A percentile compares a stretch with the other conserved stretches of the same genome.
Conservation (phyloP, 257 asterid species). For the Paraleonurus japonicus region DNA sequence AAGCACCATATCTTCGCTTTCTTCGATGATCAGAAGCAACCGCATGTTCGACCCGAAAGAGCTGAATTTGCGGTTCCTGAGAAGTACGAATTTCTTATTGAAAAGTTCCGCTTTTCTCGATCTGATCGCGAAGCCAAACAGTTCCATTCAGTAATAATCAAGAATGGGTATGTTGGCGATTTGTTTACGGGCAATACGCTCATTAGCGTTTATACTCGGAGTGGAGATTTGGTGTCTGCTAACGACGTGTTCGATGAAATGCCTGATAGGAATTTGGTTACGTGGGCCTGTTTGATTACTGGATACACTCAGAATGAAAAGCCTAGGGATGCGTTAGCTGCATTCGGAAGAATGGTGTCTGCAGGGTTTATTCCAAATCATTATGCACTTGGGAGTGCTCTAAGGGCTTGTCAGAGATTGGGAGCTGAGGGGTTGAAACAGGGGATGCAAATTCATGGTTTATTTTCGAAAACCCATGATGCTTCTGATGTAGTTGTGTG, state of each 20-base stretch:
- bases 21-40: not conserved
- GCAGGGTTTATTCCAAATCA: conserved; percentile 62
- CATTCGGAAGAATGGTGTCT: conserved; percentile 57
- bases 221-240: conserved; percentile 53
- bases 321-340: conserved; percentile 54
- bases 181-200: conserved; percentile 69
- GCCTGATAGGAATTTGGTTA: conserved; percentile 60
- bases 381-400: conserved; percentile 79
- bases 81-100: conserved; percentile 48
- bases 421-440: conserved; percentile 54
- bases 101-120: conserved; percentile 44
- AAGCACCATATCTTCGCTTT: not conserved
- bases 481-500: conserved; percentile 60
- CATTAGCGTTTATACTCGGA: conserved; percentile 47
- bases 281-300: conserved; percentile 88
- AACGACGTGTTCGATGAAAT: conserved; percentile 70
- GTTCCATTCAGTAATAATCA: conserved; percentile 60
- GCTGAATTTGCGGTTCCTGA: conserved; percentile 22
- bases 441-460: conserved; percentile 76
- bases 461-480: conserved; percentile 54
- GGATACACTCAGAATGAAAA: conserved; percentile 64
- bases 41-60: not conserved
- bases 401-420: conserved; percentile 77
- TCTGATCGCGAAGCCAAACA: conserved; percentile 43
- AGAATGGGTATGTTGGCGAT: conserved; percentile 57